Evolutionary conservation across 306 rosid genomes (phyloP), one percentile per base, ranked within the genome.

Genomic region (Sicyos edulis): DNA sequence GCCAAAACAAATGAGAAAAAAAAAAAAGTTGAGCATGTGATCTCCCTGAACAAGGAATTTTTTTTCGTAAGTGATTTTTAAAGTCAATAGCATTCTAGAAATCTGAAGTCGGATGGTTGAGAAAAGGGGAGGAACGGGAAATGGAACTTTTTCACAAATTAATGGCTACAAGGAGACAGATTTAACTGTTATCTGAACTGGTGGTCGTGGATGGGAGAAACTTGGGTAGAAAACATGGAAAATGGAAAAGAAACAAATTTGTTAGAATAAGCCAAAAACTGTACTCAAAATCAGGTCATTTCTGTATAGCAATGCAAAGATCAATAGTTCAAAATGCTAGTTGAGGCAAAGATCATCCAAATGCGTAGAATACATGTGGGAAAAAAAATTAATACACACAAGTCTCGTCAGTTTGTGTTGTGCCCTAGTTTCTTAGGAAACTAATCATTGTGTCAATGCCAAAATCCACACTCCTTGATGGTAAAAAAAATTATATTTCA

Each of bases 401-500:
- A 9, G 52, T 10, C 71, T 11, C 0, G 54, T 19, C 54, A 65
- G 71, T 65, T 20, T 10, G n/a, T 17, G 10, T 5, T 19, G 56
- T 45, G 40, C 11, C 40, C 42, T 7, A 21, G 8, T 68, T 68
- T 68, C 1, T 68, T 66, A 13, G 7, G 10, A 13, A 47, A 67
- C 4, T 24, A 22, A 24, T 5, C 44, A 15, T 83, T 85, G 37
- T 50, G 20, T 69, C 45, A 21, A 69, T 10, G n/a, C 29, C 45
- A 49, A 50, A 24, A n/a, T 24, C 6, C 44, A 50, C 15, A 69
- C 15, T 14, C 50, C 56, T 21, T 67, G 20, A 24, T 50, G 44
- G 16, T 14, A 3, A 69, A 16, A 45, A 20, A 45, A 45, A 3
- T 0, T n/a, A n/a, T 49, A 69, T 20, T 21, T 47, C 83, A 93